Evolutionary conservation across 2,329 filamentous ascomycete genomes (phyloP).

Genomic region (Onygenales sp.): DNA sequence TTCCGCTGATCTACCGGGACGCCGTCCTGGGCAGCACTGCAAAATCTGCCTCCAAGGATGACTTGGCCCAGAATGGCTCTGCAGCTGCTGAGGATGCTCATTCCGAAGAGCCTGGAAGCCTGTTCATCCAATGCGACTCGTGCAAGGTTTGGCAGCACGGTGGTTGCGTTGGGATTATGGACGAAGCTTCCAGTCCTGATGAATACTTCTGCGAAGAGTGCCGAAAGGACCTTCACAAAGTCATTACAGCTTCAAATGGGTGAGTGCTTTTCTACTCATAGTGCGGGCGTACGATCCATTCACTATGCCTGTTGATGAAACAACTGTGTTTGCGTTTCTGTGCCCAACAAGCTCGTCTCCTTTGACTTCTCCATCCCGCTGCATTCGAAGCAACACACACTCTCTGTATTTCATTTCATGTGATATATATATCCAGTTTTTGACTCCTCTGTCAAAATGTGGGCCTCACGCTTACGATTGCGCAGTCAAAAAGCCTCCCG

Average conservation of each 20-base stretch:
- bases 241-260: slow-evolving; percentile 74
- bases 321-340: not conserved
- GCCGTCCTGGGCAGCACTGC: slow-evolving; percentile 49
- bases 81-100: slow-evolving; percentile 51
- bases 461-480: slow-evolving; percentile 21
- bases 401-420: not conserved
- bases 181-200: slow-evolving; percentile 83
- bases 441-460: slow-evolving; percentile 7
- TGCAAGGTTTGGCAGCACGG: slow-evolving; percentile 99
- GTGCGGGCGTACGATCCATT: not conserved
- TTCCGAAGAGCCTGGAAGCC: slow-evolving; percentile 78
- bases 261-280: slow-evolving; percentile 41
- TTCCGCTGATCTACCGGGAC: slow-evolving; percentile 49
- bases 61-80: slow-evolving; percentile 49
- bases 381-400: not conserved
- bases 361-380: not conserved
- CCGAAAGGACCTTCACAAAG: slow-evolving; percentile 80
- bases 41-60: slow-evolving; percentile 47
- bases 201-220: slow-evolving; percentile 98
- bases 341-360: not conserved
- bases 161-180: slow-evolving; percentile 93
- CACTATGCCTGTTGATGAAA: not conserved
- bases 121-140: slow-evolving; percentile 95
- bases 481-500: slow-evolving; percentile 52
- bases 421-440: not conserved